Percentiles rank a stretch among this genome's conserved stretches.
phyloP scores from a whole-genome alignment of 2,329 filamentous ascomycete genomes.

The Apiospora pterosperma region DNA sequence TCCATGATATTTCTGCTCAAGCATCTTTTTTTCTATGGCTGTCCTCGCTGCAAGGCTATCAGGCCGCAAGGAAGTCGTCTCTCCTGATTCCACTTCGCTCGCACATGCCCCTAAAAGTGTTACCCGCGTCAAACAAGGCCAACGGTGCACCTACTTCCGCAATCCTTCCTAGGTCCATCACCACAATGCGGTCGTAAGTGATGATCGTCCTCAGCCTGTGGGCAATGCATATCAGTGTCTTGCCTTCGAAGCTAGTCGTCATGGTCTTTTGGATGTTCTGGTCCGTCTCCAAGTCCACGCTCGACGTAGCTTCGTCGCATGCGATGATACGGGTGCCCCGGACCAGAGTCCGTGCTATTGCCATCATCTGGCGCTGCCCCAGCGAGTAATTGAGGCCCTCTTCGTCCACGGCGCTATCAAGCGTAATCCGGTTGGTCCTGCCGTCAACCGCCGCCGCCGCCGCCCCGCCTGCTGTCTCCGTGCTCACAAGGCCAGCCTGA shows the following conservation, averaged over 20 bases:
- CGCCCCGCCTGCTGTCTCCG: background rate
- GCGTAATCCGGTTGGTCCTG: background rate
- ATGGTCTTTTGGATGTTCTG: conserved; percentile 68
- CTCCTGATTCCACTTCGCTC: too few relatives aligned
- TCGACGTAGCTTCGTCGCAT: conserved; percentile 71
- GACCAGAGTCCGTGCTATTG: conserved; percentile 64
- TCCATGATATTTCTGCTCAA: too few relatives aligned
- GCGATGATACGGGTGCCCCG: conserved; percentile 67
- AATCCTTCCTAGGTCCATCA: too few relatives aligned
- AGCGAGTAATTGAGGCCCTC: conserved; percentile 72
- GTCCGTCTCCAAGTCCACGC: conserved; percentile 71
- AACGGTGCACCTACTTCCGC: too few relatives aligned
- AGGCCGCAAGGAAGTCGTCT: too few relatives aligned
- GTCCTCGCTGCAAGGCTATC: too few relatives aligned
- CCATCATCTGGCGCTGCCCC: conserved; percentile 52
- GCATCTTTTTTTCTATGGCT: too few relatives aligned
- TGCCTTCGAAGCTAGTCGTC: conserved; percentile 60
- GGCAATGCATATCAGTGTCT: conserved; percentile 69
- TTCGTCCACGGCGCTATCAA: conserved; percentile 57
- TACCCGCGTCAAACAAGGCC: too few relatives aligned
- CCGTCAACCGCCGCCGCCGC: background rate
- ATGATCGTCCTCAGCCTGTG: conserved; percentile 64
- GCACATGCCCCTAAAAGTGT: too few relatives aligned
- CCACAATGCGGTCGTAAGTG: conserved; percentile 68
- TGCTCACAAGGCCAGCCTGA: conserved; percentile 39